These are phyloP conservation scores for Xanthoconium separans DNA, from an alignment of 1,284 basidiomycete genomes.

Conservation along the genomic window DNA sequence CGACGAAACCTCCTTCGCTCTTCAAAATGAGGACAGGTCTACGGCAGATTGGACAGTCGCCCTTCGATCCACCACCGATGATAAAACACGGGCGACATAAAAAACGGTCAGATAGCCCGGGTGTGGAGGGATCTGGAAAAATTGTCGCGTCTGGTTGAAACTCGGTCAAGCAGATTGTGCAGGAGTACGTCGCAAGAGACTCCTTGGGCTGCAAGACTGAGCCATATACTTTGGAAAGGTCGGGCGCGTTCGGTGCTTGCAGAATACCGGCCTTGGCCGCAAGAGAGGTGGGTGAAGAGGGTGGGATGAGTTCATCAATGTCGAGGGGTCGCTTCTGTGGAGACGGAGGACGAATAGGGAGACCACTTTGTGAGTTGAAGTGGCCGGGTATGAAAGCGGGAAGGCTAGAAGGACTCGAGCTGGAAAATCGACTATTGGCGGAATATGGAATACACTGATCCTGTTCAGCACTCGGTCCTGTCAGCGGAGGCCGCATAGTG, in stretches of 20 bases:
- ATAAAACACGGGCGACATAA: slow-evolving; percentile 72
- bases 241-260: slow-evolving; percentile 56
- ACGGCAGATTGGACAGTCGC: slow-evolving; percentile 62
- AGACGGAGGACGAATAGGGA: slow-evolving; percentile 52
- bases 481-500: slow-evolving; percentile 9
- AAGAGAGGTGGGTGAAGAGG: slow-evolving; percentile 33
- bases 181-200: slow-evolving; percentile 62
- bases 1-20: slow-evolving; percentile 72
- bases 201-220: slow-evolving; percentile 79
- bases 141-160: slow-evolving; percentile 81
- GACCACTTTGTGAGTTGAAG: slow-evolving; percentile 58
- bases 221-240: slow-evolving; percentile 77
- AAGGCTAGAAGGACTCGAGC: slow-evolving; percentile 40
- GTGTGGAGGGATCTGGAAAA: slow-evolving; percentile 65
- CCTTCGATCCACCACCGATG: slow-evolving; percentile 70
- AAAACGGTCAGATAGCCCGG: slow-evolving; percentile 48
- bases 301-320: slow-evolving; percentile 30
- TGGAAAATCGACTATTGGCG: slow-evolving; percentile 48
- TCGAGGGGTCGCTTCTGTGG: slow-evolving; percentile 50
- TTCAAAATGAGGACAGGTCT: slow-evolving; percentile 71
- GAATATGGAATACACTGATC: slow-evolving; percentile 19
- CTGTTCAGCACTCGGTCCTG: slow-evolving; percentile 5
- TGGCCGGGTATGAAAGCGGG: slow-evolving; percentile 41
- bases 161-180: slow-evolving; percentile 57
- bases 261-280: slow-evolving; percentile 53